phyloP scores from a whole-genome alignment of 2,329 filamentous ascomycete species.

The Botrytis paeoniae region DNA sequence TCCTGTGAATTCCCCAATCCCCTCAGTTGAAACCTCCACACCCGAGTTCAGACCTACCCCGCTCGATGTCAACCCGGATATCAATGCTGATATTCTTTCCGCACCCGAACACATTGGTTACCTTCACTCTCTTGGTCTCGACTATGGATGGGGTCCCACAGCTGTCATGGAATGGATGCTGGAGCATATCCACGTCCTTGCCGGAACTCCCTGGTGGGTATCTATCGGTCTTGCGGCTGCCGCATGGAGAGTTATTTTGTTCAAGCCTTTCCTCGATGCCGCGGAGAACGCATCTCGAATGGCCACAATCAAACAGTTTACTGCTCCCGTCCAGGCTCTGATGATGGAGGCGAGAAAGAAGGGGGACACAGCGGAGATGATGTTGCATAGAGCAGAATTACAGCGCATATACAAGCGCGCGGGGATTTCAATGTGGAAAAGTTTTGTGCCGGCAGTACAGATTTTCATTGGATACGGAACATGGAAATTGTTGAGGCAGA shows the following conservation, averaged over 20 bases:
- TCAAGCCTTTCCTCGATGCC: slow-evolving; percentile 62
- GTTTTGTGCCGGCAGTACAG: slow-evolving; percentile 57
- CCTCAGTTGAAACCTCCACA: slow-evolving; percentile 18
- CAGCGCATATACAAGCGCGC: slow-evolving; percentile 49
- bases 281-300: slow-evolving; percentile 62
- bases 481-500: slow-evolving; percentile 72
- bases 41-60: slow-evolving; percentile 23
- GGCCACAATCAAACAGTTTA: slow-evolving; percentile 56
- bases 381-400: slow-evolving; percentile 49
- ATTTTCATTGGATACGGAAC: slow-evolving; percentile 75
- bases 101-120: slow-evolving; percentile 70
- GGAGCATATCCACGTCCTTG: slow-evolving; percentile 77
- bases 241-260: slow-evolving; percentile 59
- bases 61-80: slow-evolving; percentile 28
- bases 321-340: slow-evolving; percentile 54
- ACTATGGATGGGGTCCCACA: slow-evolving; percentile 82
- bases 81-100: slow-evolving; percentile 25
- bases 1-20: slow-evolving; percentile 10
- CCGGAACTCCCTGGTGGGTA: slow-evolving; percentile 77
- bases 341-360: slow-evolving; percentile 43
- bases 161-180: slow-evolving; percentile 69
- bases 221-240: slow-evolving; percentile 66
- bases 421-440: slow-evolving; percentile 52
- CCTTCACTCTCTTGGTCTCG: slow-evolving; percentile 75
- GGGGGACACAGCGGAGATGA: slow-evolving; percentile 48